A percentile compares a stretch with the other conserved stretches of the same genome.
Conservation (phyloP, 352 stramenopile genomes). For the Lagenidium giganteum region DNA sequence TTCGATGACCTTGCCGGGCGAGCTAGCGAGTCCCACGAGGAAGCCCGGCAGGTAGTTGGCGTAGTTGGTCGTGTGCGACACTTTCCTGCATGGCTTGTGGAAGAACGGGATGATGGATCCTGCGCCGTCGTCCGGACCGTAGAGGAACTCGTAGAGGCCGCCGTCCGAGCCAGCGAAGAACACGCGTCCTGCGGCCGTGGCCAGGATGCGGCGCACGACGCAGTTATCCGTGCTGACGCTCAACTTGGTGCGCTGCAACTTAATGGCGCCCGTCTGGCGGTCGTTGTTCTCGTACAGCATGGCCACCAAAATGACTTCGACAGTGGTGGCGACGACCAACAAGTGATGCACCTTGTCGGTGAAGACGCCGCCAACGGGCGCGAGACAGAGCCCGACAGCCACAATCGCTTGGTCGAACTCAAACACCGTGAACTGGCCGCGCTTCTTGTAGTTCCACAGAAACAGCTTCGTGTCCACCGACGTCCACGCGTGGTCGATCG, state of each 20-base stretch:
- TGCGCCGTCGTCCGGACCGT: slow-evolving; percentile 27
- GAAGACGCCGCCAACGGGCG: slow-evolving; percentile 87
- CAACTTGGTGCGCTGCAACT: slow-evolving; percentile 77
- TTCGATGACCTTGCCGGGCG: slow-evolving; percentile 75
- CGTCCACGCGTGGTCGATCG: slow-evolving; percentile 90
- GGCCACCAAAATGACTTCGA: slow-evolving; percentile 90
- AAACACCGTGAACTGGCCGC: slow-evolving; percentile 73
- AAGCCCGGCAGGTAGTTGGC: slow-evolving; percentile 64
- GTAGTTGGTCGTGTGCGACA: slow-evolving; percentile 83
- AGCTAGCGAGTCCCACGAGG: slow-evolving; percentile 57
- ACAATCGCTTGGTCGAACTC: slow-evolving; percentile 88
- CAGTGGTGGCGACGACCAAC: slow-evolving; percentile 90
- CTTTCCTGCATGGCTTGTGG: slow-evolving; percentile 70
- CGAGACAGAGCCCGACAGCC: slow-evolving; percentile 77
- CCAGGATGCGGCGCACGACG: slow-evolving; percentile 83
- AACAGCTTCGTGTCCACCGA: slow-evolving; percentile 90
- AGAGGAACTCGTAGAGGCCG: slow-evolving; percentile 90
- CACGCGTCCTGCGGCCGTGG: slow-evolving; percentile 83
- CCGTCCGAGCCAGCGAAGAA: slow-evolving; percentile 95
- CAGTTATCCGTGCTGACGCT: slow-evolving; percentile 89
- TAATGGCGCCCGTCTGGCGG: too few species aligned
- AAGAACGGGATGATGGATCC: slow-evolving; percentile 27
- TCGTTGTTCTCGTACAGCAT: slow-evolving; percentile 58
- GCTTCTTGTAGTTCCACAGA: slow-evolving; percentile 88
- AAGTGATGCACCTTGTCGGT: slow-evolving; percentile 88